These are phyloP conservation scores for Closterium sp. DNA, from an alignment of 139 green algal species.

Conservation along the genomic window DNA sequence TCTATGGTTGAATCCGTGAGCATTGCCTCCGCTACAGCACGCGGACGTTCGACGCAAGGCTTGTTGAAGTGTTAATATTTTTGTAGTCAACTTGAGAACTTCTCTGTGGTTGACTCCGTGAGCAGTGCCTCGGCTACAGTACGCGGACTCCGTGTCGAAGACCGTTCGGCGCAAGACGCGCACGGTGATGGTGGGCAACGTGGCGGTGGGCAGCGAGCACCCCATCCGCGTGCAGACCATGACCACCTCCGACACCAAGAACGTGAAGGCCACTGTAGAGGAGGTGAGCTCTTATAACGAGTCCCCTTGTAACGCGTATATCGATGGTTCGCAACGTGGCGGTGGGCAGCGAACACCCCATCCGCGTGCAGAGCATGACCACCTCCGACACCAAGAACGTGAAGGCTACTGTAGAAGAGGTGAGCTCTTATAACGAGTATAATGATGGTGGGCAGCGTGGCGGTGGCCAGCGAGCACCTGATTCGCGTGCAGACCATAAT, in stretches of 20 bases:
- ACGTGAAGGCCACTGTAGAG: slow-evolving; percentile 87
- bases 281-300: slow-evolving; percentile 58
- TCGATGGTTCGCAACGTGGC: slow-evolving; percentile 84
- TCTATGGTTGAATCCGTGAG: too few species aligned
- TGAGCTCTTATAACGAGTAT: neutral
- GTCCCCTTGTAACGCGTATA: neutral
- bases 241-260: slow-evolving; percentile 94
- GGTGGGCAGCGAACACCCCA: slow-evolving; percentile 81
- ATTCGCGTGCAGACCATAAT: neutral
- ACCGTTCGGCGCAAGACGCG: slow-evolving; percentile 38
- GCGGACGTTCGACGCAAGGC: neutral
- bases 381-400: slow-evolving; percentile 89
- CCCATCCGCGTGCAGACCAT: slow-evolving; percentile 94
- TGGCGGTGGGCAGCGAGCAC: slow-evolving; percentile 89
- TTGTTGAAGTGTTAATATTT: neutral
- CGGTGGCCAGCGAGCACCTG: neutral
- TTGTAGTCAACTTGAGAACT: neutral
- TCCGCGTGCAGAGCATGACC: slow-evolving; percentile 96
- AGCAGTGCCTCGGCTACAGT: slow-evolving; percentile 29
- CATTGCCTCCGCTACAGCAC: neutral
- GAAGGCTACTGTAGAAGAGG: neutral
- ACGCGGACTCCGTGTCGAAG: slow-evolving; percentile 31
- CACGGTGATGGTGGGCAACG: slow-evolving; percentile 76
- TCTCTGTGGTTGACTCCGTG: neutral
- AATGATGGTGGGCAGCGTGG: too few species aligned